A percentile compares a stretch with the other conserved stretches of the same genome.
Evolutionary conservation across 169 alveolate genomes (phyloP).

Genomic region (Plasmodium knowlesi): DNA sequence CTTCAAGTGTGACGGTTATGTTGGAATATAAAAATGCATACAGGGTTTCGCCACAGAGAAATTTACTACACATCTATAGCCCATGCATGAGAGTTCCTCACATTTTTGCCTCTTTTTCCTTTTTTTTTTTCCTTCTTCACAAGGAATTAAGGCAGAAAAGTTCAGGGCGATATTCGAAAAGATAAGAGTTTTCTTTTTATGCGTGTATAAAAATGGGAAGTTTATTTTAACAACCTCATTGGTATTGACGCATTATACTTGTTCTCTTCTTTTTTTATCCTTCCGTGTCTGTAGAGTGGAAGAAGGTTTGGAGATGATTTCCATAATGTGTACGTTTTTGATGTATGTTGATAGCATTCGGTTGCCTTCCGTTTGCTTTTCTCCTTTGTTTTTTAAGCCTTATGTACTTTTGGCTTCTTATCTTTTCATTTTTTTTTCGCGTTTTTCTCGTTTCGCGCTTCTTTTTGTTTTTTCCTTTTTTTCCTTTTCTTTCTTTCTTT

Average conservation of each 20-base stretch:
- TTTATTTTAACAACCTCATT: not conserved
- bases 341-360: not conserved
- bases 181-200: not conserved
- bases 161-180: not conserved
- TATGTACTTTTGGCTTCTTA: not conserved
- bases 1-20: not conserved
- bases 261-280: not conserved
- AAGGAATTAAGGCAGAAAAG: not conserved
- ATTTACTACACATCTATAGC: not conserved
- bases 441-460: not conserved
- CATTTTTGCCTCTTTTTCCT: not conserved
- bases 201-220: not conserved
- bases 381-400: not conserved
- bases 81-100: not conserved
- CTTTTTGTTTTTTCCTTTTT: not conserved
- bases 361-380: not conserved
- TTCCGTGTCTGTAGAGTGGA: not conserved
- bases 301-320: not conserved
- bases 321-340: not conserved
- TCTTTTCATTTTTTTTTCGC: not conserved
- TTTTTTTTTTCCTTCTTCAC: not conserved
- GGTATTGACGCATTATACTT: not conserved
- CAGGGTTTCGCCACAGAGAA: not conserved
- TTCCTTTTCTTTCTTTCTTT: not conserved
- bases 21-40: not conserved